A percentile compares a stretch with the other conserved stretches of the same genome.
These are phyloP conservation scores for Pichia eremophila DNA, from an alignment of 805 yeast genomes.

Conservation along the genomic window DNA sequence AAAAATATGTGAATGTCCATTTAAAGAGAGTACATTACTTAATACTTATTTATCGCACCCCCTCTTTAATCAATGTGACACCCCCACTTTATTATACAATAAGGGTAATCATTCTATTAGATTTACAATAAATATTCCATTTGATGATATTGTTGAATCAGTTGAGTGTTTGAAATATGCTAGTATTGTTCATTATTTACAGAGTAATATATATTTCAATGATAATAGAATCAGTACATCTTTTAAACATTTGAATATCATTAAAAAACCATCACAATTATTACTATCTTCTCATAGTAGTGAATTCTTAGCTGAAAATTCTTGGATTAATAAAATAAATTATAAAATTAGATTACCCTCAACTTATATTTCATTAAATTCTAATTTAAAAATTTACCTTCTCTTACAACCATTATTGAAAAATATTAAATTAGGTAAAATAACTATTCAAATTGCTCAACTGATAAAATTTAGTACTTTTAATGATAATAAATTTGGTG, in stretches of 20 bases:
- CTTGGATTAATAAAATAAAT: slow-evolving; percentile 46
- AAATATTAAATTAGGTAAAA: slow-evolving; percentile 31
- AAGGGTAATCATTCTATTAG: slow-evolving; percentile 44
- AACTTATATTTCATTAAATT: slow-evolving; percentile 40
- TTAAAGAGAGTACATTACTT: no score
- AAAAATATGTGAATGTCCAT: no score
- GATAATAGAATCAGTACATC: no score
- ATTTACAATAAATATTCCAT: slow-evolving; percentile 34
- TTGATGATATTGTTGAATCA: slow-evolving; percentile 38
- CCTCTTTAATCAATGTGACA: no score
- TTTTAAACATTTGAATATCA: slow-evolving; percentile 32
- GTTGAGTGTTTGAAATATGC: slow-evolving; percentile 40
- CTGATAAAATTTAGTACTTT: slow-evolving; percentile 17
- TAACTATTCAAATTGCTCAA: slow-evolving; percentile 28
- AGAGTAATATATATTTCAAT: slow-evolving; percentile 8
- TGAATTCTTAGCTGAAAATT: slow-evolving; percentile 37
- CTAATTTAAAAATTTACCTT: slow-evolving; percentile 32
- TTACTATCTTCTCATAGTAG: slow-evolving; percentile 30
- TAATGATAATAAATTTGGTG: slow-evolving; percentile 13
- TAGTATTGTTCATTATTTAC: slow-evolving; percentile 33
- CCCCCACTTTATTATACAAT: no score
- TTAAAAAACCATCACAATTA: slow-evolving; percentile 34
- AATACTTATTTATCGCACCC: no score
- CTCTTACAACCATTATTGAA: slow-evolving; percentile 39
- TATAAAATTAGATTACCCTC: slow-evolving; percentile 36